Evolutionary conservation across 257 asterid genomes (phyloP).

Genomic region (Rauvolfia tetraphylla): DNA sequence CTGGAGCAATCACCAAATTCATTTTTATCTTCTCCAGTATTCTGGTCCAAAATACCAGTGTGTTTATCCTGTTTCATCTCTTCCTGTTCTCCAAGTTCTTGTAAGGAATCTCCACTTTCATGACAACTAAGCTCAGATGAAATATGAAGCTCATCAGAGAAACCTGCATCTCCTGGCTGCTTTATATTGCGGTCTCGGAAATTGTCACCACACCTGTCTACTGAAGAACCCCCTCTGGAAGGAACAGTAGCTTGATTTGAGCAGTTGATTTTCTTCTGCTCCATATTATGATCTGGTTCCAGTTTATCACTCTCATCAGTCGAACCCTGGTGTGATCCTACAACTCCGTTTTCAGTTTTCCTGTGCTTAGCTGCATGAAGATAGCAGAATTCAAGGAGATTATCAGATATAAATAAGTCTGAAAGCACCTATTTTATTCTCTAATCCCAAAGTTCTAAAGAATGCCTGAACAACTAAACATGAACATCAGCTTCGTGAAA

Average conservation of each 20-base stretch:
- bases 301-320: slow-evolving; percentile 17
- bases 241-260: slow-evolving; percentile 25
- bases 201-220: slow-evolving; percentile 16
- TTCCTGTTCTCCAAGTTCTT: slow-evolving; percentile 15
- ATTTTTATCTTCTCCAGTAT: slow-evolving; percentile 14
- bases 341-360: slow-evolving; percentile 24
- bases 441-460: background rate
- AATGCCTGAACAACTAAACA: background rate
- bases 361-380: slow-evolving; percentile 58
- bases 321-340: slow-evolving; percentile 26
- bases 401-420: background rate
- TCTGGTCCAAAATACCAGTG: slow-evolving; percentile 21
- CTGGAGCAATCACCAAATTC: slow-evolving; percentile 21
- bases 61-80: slow-evolving; percentile 18
- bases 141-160: slow-evolving; percentile 28
- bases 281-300: slow-evolving; percentile 19
- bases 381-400: slow-evolving; percentile 14
- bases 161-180: slow-evolving; percentile 24
- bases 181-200: slow-evolving; percentile 17
- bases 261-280: slow-evolving; percentile 32
- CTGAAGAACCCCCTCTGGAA: slow-evolving; percentile 25
- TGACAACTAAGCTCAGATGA: slow-evolving; percentile 26
- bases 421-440: background rate
- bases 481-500: background rate
- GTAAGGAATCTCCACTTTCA: slow-evolving; percentile 23